Percentiles rank a stretch among this genome's conserved stretches.
These are phyloP conservation scores for Leccinum pachyderme DNA, from an alignment of 1,284 basidiomycete species.

Conservation along the genomic window DNA sequence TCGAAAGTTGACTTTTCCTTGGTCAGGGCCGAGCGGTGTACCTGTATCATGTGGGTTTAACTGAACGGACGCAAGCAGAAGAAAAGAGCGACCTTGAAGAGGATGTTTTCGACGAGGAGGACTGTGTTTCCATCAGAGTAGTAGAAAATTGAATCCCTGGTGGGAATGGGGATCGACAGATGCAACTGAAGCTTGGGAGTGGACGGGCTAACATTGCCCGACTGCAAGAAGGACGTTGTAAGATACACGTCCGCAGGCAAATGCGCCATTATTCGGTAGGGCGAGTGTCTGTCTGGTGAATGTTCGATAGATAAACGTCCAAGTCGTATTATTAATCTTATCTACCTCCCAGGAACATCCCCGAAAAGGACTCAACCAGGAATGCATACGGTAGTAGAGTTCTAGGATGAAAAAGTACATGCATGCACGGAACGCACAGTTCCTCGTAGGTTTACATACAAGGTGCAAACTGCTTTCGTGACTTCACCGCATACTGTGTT, in stretches of 20 bases:
- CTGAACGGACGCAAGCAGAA: slow-evolving; percentile 2
- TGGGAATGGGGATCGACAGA: slow-evolving; percentile 33
- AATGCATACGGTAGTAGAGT: slow-evolving; percentile 18
- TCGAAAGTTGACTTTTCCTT: slow-evolving; percentile 53
- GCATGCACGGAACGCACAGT: slow-evolving; percentile 14
- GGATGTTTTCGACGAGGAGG: slow-evolving; percentile 43
- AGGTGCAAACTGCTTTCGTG: slow-evolving; percentile 22
- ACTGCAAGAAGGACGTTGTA: slow-evolving; percentile 34
- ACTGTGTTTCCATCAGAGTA: slow-evolving; percentile 46
- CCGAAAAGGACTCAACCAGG: slow-evolving; percentile 8
- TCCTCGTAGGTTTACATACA: slow-evolving; percentile 33
- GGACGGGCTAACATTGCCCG: slow-evolving; percentile 30
- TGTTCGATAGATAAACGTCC: slow-evolving; percentile 16
- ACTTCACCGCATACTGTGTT: slow-evolving; percentile 29
- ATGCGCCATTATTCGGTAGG: slow-evolving; percentile 23
- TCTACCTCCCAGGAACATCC: slow-evolving; percentile 7
- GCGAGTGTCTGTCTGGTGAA: slow-evolving; percentile 19
- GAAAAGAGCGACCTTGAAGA: slow-evolving; percentile 44
- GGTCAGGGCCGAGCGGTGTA: slow-evolving; percentile 48
- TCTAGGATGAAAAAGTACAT: slow-evolving; percentile 29
- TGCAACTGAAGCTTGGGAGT: slow-evolving; percentile 35
- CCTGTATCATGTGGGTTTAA: slow-evolving; percentile 30
- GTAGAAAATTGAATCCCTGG: slow-evolving; percentile 31
- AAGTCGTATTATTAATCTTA: slow-evolving; percentile 5
- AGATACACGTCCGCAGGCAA: slow-evolving; percentile 34